Base-by-base conservation (phyloP, 2,329 filamentous ascomycete species). In the Penicillium sp. region DNA sequence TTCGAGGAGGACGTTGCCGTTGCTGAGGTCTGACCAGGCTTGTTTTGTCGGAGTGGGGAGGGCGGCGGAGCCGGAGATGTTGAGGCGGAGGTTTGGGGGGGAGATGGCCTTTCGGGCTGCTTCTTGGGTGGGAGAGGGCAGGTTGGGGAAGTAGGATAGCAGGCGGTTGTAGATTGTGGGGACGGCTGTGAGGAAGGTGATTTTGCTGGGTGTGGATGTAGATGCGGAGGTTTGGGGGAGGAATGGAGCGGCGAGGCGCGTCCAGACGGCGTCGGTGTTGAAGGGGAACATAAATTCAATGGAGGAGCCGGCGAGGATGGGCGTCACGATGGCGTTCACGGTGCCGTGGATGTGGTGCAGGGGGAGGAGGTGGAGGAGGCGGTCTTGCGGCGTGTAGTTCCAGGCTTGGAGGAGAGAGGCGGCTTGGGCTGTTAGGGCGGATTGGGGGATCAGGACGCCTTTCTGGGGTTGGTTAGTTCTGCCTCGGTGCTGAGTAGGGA, bases 281-380 rank as follows among this genome's bases (percentile, higher is more conserved):
- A 97, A 97, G 1, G 93, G 91, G 65, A 89, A 96, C 64, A 95
- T 81, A 68, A 97, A 96, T 65, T 98, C 93, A 60, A 97, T 84
- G 4, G 84, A 84, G 45, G 87, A 88, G 38, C 93, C 93, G 6
- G 89, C 82, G 51, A 96, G 82, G 0, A 98, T 77, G 0, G 93
- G 93, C 0, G 91, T 84, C 35, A 96, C 77, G 17, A 97, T 80
- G 15, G 88, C 93, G 64, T 97, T 97, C 60, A 98, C 84, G 21
- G 86, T 93, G 58, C 93, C 93, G 69, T 98, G 93, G 63, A 98
- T 97, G 69, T 98, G 93, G 66, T 98, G 91, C 2, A 98, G 79
- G 0, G 93, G 93, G 0, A 98, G 82, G 22, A 96, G 80, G 65
- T 98, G 93, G 13, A 98, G 81, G 10, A 98, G 78, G 54, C 85